Conservation (phyloP, 352 stramenopile genomes). For the Detonula confervacea region DNA sequence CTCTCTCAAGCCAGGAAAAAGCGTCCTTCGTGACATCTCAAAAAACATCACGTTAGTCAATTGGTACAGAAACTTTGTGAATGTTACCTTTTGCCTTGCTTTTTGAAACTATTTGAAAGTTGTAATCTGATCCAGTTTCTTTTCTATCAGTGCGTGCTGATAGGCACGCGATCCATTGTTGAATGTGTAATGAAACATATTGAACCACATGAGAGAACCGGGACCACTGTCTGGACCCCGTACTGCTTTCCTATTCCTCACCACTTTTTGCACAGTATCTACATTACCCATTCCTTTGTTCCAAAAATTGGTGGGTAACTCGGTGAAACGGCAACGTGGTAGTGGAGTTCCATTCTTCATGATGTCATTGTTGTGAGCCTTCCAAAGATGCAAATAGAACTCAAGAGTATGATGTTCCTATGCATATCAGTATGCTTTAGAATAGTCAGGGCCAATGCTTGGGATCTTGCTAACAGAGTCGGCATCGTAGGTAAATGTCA, state of each 20-base stretch:
- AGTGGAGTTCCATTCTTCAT: conserved; percentile 13
- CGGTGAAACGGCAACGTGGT: conserved; percentile 1
- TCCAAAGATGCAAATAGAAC: conserved; percentile 4
- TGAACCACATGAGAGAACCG: conserved; percentile 8
- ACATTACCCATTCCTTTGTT: conserved; percentile 31
- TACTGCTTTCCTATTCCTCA: neutral
- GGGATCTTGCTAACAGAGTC: conserved; percentile 6
- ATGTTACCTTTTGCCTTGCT: neutral
- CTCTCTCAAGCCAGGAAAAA: neutral
- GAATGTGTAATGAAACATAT: conserved; percentile 11
- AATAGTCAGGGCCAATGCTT: conserved; percentile 20
- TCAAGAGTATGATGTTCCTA: neutral
- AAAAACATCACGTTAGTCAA: neutral
- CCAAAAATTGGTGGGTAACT: conserved; percentile 12
- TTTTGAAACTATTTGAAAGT: conserved; percentile 16
- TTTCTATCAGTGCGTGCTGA: conserved; percentile 9
- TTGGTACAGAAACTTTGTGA: neutral
- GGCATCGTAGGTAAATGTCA: neutral
- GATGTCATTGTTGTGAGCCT: neutral
- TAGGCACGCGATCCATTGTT: conserved; percentile 2
- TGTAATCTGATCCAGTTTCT: neutral
- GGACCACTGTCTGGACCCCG: conserved; percentile 3
- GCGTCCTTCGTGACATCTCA: neutral
- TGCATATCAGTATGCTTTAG: neutral
- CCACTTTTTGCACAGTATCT: conserved; percentile 5